Conservation (phyloP, 495 filamentous ascomycete species). For the Chaetomium tenue region DNA sequence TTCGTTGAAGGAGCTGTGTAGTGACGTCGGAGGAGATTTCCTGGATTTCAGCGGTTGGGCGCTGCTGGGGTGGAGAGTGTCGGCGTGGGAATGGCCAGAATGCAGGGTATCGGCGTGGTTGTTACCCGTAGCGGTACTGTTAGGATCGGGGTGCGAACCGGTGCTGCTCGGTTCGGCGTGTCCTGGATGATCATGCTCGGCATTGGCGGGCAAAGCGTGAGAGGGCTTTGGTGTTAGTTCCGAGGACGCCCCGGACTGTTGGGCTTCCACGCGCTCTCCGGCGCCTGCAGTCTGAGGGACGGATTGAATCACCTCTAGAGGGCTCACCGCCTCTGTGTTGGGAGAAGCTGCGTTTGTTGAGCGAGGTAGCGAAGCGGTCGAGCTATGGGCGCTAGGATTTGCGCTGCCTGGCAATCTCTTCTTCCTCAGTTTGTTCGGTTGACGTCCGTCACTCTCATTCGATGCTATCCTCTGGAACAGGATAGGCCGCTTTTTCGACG, state of each 20-base stretch:
- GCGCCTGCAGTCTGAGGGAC: slow-evolving; percentile 30
- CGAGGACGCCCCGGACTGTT: slow-evolving; percentile 32
- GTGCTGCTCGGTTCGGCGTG: neutral
- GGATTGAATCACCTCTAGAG: slow-evolving; percentile 38
- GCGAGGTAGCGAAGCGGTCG: slow-evolving; percentile 66
- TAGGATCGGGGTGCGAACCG: neutral
- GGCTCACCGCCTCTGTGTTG: slow-evolving; percentile 37
- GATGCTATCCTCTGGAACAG: slow-evolving; percentile 68
- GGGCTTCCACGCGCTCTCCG: slow-evolving; percentile 24
- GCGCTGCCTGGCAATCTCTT: slow-evolving; percentile 70
- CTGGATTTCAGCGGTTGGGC: slow-evolving; percentile 61
- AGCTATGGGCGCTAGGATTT: slow-evolving; percentile 83
- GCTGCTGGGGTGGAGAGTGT: slow-evolving; percentile 32
- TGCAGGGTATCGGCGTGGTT: slow-evolving; percentile 26
- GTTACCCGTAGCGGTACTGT: neutral
- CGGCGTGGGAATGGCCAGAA: slow-evolving; percentile 40
- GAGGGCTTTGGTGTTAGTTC: slow-evolving; percentile 40
- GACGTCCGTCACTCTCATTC: slow-evolving; percentile 60
- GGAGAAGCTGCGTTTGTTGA: slow-evolving; percentile 40
- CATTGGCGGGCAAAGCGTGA: slow-evolving; percentile 39
- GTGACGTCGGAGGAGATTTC: slow-evolving; percentile 64
- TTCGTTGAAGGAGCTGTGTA: slow-evolving; percentile 74
- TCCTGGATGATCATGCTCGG: neutral
- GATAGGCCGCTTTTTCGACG: slow-evolving; percentile 62
- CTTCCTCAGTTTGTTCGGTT: slow-evolving; percentile 84